Percentiles rank a stretch among this genome's conserved stretches.
These are phyloP conservation scores for Geranium rotundifolium DNA, from an alignment of 345 rosid genomes.

Conservation along the genomic window DNA sequence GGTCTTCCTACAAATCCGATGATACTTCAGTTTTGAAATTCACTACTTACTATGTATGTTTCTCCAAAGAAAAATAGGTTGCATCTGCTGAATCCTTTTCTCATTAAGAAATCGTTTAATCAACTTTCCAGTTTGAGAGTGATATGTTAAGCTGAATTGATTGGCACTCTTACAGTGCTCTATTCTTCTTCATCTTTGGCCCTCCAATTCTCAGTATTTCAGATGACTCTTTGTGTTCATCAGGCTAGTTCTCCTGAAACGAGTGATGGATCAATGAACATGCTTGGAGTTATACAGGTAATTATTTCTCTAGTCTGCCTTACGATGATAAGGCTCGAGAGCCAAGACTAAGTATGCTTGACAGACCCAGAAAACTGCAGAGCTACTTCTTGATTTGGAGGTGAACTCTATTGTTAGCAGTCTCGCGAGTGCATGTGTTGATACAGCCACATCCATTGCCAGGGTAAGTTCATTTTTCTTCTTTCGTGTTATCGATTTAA, in stretches of 20 bases:
- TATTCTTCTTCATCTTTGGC: too few species aligned
- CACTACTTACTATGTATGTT: too few species aligned
- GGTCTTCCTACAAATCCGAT: too few species aligned
- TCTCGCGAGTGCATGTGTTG: conserved; percentile 39
- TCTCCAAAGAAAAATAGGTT: too few species aligned
- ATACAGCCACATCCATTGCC: conserved; percentile 52
- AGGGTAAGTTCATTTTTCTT: conserved; percentile 27
- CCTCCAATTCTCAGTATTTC: too few species aligned
- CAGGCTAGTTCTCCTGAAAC: conserved; percentile 34
- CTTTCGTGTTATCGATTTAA: not conserved
- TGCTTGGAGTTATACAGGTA: conserved; percentile 88
- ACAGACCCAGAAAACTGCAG: conserved; percentile 92
- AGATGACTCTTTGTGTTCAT: not conserved
- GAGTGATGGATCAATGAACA: conserved; percentile 48
- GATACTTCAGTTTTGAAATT: too few species aligned
- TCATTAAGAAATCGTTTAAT: too few species aligned
- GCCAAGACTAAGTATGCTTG: not conserved
- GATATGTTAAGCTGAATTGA: too few species aligned
- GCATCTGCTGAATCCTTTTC: too few species aligned
- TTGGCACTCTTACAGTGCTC: too few species aligned
- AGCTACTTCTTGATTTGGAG: conserved; percentile 77
- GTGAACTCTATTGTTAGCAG: conserved; percentile 53
- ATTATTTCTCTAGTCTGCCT: not conserved
- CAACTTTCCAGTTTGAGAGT: too few species aligned
- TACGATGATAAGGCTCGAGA: too few species aligned